Conservation (phyloP, 352 stramenopile species). For the Phytopythium vexans region DNA sequence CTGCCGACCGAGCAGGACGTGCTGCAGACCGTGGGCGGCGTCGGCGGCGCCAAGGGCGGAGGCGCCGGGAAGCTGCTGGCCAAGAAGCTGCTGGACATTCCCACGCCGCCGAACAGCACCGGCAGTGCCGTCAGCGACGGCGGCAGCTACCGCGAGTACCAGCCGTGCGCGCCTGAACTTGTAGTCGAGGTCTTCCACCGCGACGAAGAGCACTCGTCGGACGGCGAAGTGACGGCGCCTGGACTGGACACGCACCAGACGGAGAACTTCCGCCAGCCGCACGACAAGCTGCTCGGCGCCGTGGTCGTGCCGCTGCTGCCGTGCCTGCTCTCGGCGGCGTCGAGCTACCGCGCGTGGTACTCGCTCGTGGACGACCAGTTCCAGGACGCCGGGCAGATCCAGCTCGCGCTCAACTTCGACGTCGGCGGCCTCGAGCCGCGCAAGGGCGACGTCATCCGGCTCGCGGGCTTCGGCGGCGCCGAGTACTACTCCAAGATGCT, state of each 20-base stretch:
- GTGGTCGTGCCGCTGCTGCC: constrained; percentile 55
- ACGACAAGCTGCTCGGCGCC: constrained; percentile 57
- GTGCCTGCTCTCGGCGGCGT: constrained; percentile 55
- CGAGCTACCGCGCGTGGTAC: constrained; percentile 57
- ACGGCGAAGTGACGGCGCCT: too few relatives aligned
- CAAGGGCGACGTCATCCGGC: constrained; percentile 55
- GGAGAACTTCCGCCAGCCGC: constrained; percentile 7
- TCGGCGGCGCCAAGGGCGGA: constrained; percentile 14
- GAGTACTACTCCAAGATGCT: constrained; percentile 72
- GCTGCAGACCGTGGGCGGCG: constrained; percentile 33
- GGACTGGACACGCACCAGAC: constrained; percentile 5
- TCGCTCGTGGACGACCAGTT: constrained; percentile 44
- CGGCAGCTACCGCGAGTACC: constrained; percentile 29
- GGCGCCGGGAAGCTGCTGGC: constrained; percentile 3
- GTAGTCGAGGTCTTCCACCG: constrained; percentile 62
- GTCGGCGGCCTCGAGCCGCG: constrained; percentile 35
- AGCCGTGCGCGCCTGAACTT: constrained; percentile 55
- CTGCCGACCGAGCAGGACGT: constrained; percentile 58
- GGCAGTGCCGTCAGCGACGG: too few relatives aligned
- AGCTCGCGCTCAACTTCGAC: constrained; percentile 59
- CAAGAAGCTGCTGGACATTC: constrained; percentile 24
- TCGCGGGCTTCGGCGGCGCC: constrained; percentile 57
- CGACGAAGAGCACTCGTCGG: constrained; percentile 18
- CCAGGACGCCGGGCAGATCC: constrained; percentile 55
- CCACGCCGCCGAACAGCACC: too few relatives aligned